phyloP scores from a whole-genome alignment of 257 asterid species.

The Gentiana straminea region DNA sequence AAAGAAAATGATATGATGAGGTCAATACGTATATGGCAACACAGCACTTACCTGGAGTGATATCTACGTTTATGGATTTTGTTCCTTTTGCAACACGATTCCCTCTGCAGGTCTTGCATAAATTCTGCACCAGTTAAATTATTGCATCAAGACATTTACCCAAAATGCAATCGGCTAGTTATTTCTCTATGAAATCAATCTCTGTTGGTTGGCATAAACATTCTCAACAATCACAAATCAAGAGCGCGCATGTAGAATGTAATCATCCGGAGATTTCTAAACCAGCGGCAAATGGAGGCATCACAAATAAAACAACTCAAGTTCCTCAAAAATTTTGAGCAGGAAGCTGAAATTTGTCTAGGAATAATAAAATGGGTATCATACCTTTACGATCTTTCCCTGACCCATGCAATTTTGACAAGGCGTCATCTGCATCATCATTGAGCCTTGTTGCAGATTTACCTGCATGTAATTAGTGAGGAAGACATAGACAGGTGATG shows the following conservation, averaged over 20 bases:
- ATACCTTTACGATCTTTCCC: constrained; percentile 79
- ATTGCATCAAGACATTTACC: no score
- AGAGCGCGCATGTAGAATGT: no score
- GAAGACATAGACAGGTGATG: neutral
- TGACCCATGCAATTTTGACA: constrained; percentile 69
- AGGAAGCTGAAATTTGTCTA: no score
- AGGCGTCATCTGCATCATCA: constrained; percentile 36
- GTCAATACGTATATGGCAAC: neutral
- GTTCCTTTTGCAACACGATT: constrained; percentile 56
- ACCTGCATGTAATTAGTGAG: constrained; percentile 24
- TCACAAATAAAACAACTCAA: no score
- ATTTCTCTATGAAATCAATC: no score
- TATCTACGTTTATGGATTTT: constrained; percentile 59
- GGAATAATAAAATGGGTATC: constrained; percentile 7
- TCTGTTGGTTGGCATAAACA: no score
- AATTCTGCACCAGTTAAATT: constrained; percentile 28
- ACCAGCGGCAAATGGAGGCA: no score
- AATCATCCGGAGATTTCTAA: no score
- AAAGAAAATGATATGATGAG: neutral
- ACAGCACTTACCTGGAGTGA: constrained; percentile 57
- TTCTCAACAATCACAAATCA: no score
- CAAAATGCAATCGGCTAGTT: no score
- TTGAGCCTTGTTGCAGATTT: constrained; percentile 40
- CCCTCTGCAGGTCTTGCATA: constrained; percentile 88
- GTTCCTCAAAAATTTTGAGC: no score